Evolutionary conservation across 805 yeast species (phyloP).

Genomic region (Cyberlindnera maritima): DNA sequence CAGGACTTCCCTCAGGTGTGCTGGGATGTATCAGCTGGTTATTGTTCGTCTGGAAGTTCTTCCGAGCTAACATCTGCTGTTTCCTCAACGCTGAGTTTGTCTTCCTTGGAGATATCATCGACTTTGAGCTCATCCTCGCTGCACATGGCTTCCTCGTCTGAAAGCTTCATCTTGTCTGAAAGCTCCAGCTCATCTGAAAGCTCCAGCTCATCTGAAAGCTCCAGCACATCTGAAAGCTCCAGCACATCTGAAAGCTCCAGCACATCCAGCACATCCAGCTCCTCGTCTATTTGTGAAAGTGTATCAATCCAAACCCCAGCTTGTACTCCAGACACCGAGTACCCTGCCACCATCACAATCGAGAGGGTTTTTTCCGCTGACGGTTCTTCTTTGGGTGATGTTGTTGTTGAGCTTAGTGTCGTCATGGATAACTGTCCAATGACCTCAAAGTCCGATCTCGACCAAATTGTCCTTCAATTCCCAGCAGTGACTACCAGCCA

Average conservation of each 20-base stretch:
- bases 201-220: neutral
- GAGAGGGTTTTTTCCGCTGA: neutral
- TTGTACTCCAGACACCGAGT: neutral
- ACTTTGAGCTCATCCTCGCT: too few species aligned
- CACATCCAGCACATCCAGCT: too few species aligned
- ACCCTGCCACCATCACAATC: neutral
- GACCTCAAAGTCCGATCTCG: neutral
- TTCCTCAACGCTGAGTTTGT: too few species aligned
- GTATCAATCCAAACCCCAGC: neutral
- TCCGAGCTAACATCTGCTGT: too few species aligned
- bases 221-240: neutral
- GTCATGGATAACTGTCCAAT: neutral
- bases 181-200: too few species aligned
- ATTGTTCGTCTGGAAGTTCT: neutral
- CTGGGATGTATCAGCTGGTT: neutral
- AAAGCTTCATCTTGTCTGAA: too few species aligned
- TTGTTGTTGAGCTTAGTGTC: neutral
- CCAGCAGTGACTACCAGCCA: neutral
- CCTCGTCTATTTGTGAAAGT: neutral
- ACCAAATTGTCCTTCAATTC: neutral
- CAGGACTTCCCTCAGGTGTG: neutral
- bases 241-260: neutral
- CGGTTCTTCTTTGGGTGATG: neutral
- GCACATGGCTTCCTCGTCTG: too few species aligned
- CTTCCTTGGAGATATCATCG: too few species aligned